Conservation (phyloP, 176 grass and related monocot genomes). For the Bolboschoenus planiculmis region DNA sequence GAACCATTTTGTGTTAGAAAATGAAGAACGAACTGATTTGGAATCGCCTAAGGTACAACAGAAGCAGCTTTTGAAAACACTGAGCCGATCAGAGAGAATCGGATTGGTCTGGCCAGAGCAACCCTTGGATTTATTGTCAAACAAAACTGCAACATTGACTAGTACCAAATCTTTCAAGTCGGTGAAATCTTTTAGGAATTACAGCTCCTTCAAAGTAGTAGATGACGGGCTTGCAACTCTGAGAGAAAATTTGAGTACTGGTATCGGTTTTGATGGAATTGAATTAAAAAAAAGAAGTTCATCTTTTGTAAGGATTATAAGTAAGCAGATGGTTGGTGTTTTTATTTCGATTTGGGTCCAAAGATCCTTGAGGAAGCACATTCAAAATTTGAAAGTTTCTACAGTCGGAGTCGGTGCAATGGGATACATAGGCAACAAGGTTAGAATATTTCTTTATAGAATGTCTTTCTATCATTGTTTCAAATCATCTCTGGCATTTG, state of each 20-base stretch:
- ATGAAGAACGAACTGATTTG: slow-evolving; percentile 12
- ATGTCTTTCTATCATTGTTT: neutral
- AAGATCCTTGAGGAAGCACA: slow-evolving; percentile 50
- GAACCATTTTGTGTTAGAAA: slow-evolving; percentile 31
- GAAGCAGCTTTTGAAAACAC: slow-evolving; percentile 42
- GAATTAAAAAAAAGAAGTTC: slow-evolving; percentile 43
- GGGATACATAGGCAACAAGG: slow-evolving; percentile 98
- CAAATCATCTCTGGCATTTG: neutral
- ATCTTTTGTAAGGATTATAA: slow-evolving; percentile 70
- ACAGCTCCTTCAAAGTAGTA: slow-evolving; percentile 22
- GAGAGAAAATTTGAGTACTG: slow-evolving; percentile 23
- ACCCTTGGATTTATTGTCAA: slow-evolving; percentile 57
- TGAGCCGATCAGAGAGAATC: slow-evolving; percentile 62
- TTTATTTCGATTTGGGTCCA: slow-evolving; percentile 81
- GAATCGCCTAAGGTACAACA: slow-evolving; percentile 11
- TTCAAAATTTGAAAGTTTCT: slow-evolving; percentile 84
- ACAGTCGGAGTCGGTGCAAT: slow-evolving; percentile 92
- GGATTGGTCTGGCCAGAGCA: slow-evolving; percentile 82
- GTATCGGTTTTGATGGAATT: slow-evolving; percentile 19
- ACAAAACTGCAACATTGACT: slow-evolving; percentile 4
- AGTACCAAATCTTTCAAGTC: slow-evolving; percentile 40
- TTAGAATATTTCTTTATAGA: slow-evolving; percentile 12
- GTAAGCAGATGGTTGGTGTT: slow-evolving; percentile 94
- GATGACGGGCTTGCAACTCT: slow-evolving; percentile 12
- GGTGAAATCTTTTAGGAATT: slow-evolving; percentile 36